Evolutionary conservation across 2,329 filamentous ascomycete genomes (phyloP), one percentile per base, ranked within the genome.

Genomic region (Geosmithia putterillii): DNA sequence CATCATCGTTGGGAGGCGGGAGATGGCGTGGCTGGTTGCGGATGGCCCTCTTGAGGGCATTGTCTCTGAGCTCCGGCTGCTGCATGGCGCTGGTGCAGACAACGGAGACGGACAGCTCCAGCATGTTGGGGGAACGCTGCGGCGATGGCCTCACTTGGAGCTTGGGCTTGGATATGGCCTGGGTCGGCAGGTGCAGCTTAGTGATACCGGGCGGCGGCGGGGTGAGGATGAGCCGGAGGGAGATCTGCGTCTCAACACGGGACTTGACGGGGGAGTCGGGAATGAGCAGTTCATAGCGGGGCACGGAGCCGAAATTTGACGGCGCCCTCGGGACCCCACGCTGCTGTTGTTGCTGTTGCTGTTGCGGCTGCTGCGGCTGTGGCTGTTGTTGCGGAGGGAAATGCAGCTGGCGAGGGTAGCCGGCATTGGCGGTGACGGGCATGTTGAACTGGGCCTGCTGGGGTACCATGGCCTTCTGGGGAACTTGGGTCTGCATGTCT

Each of bases 81-180:
- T 83, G 77, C 79, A 96, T 92, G 15, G 89, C 88, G 59, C 87
- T 95, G 1, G 88, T 90, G 61, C 90, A 95, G 10, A 96, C 88
- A 2, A 96, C 69, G 62, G 79, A 85, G 4, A 84, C 86, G 52
- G 81, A 79, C 40, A 94, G 67, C 63, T 90, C 88, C 23, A 90
- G 71, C 45, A 78, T 89, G 51, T 94, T 86, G 7, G 81, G 71
- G 2, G 76, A 73, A 28, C 74, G 76, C 34, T 77, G 72, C 3
- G 81, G 74, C 2, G 73, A 61, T 2, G 82, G 77, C 54, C 88
- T 94, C 3, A 85, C 79, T 38, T 94, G 72, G 20, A 95, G 73
- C 62, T 96, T 96, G 7, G 89, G 86, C 59, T 96, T 96, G 18
- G 89, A 92, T 44, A 98, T 92, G 1, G 87, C 94, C 57, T 95